A percentile compares a stretch with the other conserved stretches of the same genome.
phyloP scores from a whole-genome alignment of 1,284 basidiomycete species.

The Amylostereum areolatum region DNA sequence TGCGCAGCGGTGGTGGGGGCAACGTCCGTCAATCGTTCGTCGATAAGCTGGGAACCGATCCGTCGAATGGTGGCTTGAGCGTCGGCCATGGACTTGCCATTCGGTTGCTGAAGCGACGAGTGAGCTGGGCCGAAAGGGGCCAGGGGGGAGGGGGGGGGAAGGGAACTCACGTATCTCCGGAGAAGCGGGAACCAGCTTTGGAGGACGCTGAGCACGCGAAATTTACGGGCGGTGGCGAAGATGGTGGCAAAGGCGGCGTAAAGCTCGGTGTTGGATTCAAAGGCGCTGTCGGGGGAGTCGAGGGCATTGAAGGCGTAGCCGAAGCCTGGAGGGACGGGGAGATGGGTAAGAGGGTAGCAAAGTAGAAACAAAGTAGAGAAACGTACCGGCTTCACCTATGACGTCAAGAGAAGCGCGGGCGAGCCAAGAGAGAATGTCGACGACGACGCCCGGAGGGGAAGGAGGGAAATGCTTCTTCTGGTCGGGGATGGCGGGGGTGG shows the following conservation, averaged over 20 bases:
- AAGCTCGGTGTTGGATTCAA: constrained; percentile 37
- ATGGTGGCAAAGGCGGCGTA: constrained; percentile 49
- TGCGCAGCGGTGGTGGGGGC: constrained; percentile 2
- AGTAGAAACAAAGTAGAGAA: too few relatives aligned
- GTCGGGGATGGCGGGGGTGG: constrained; percentile 1
- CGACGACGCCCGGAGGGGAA: constrained; percentile 10
- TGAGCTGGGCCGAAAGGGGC: not conserved
- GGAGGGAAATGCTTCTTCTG: not conserved
- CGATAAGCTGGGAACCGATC: constrained; percentile 53
- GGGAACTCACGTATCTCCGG: constrained; percentile 43
- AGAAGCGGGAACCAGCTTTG: constrained; percentile 56
- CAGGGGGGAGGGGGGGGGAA: constrained; percentile 6
- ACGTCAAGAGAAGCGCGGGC: constrained; percentile 64
- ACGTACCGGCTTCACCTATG: constrained; percentile 60
- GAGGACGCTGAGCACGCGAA: constrained; percentile 49
- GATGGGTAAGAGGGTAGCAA: not conserved
- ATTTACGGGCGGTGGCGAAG: constrained; percentile 44
- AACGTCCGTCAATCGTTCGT: constrained; percentile 33
- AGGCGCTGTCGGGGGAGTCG: constrained; percentile 14
- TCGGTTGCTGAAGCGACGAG: constrained; percentile 27
- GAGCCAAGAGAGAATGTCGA: constrained; percentile 60
- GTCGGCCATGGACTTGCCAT: constrained; percentile 34
- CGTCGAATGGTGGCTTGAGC: constrained; percentile 43
- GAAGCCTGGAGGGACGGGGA: constrained; percentile 36
- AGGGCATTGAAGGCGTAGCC: constrained; percentile 57